Evolutionary conservation across 352 stramenopile genomes (phyloP).

Genomic region (Globisporangium radiosum): DNA sequence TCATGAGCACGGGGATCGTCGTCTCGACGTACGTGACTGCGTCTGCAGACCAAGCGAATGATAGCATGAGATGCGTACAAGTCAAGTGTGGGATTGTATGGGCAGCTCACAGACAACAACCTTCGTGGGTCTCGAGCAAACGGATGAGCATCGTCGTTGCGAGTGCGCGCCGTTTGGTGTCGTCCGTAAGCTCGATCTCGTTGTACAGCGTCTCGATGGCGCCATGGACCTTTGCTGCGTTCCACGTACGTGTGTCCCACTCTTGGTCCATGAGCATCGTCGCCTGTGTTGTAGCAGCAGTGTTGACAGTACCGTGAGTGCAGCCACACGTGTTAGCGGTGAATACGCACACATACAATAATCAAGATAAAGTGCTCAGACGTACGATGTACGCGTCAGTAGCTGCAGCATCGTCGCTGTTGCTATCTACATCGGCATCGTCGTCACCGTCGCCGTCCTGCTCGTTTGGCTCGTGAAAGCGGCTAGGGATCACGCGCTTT

Average conservation of each 20-base stretch:
- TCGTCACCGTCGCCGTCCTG: conserved; percentile 18
- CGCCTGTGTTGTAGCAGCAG: conserved; percentile 25
- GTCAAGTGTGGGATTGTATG: no score
- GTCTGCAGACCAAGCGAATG: conserved; percentile 13
- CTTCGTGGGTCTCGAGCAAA: conserved; percentile 60
- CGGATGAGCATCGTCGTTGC: conserved; percentile 66
- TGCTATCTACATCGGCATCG: conserved; percentile 15
- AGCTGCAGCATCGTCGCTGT: conserved; percentile 15
- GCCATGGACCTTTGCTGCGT: conserved; percentile 42
- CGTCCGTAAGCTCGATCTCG: conserved; percentile 44
- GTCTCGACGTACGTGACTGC: conserved; percentile 58
- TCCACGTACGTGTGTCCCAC: conserved; percentile 74
- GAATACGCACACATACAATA: no score
- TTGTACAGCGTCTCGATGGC: conserved; percentile 65
- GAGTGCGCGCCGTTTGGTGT: conserved; percentile 36
- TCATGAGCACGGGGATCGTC: conserved; percentile 63
- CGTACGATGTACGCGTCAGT: conserved; percentile 52
- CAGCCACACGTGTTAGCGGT: no score
- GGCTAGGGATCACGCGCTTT: conserved; percentile 51
- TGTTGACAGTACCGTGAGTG: background rate
- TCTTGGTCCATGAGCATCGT: conserved; percentile 76
- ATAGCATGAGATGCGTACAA: background rate
- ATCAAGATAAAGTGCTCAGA: conserved; percentile 1
- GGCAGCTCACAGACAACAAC: conserved; percentile 9
- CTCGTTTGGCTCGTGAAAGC: conserved; percentile 33